These are phyloP conservation scores for Kodamaea neixiangensis DNA, from an alignment of 805 yeast species.

Conservation along the genomic window DNA sequence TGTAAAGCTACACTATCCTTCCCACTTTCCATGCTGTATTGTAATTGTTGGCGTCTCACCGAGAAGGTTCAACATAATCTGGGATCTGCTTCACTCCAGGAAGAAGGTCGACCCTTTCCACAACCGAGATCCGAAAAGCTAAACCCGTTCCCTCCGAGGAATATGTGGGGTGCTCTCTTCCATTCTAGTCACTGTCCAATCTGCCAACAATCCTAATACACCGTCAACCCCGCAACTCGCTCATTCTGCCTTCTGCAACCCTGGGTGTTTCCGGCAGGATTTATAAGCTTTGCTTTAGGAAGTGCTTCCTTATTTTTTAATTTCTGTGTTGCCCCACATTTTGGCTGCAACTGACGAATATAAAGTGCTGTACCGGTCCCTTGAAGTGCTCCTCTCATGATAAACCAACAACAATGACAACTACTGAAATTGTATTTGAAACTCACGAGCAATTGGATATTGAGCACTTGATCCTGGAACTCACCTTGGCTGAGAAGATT, in stretches of 20 bases:
- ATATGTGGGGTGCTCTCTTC: not conserved
- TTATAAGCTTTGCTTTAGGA: not conserved
- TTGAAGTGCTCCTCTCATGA: not conserved
- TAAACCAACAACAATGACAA: not conserved
- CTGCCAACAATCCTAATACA: too few species aligned
- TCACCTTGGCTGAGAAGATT: constrained; percentile 37
- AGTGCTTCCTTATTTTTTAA: not conserved
- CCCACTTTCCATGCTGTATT: too few species aligned
- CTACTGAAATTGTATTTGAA: not conserved
- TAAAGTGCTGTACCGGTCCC: not conserved
- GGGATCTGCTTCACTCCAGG: too few species aligned
- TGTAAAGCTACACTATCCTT: too few species aligned
- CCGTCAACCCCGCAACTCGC: not conserved
- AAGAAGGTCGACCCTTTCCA: too few species aligned
- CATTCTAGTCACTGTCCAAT: not conserved
- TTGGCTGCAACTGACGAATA: not conserved
- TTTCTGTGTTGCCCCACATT: not conserved
- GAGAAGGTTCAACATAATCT: too few species aligned
- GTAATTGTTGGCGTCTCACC: too few species aligned
- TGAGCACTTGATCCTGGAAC: constrained; percentile 28
- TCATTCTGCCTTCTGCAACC: not conserved
- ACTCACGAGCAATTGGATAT: constrained; percentile 19
- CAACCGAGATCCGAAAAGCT: too few species aligned
- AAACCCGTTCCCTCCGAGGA: not conserved
- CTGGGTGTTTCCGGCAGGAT: not conserved